Percentiles rank a stretch among this genome's conserved stretches.
Conservation (phyloP, 2,329 filamentous ascomycete species). For the Knoxdaviesia proteae region DNA sequence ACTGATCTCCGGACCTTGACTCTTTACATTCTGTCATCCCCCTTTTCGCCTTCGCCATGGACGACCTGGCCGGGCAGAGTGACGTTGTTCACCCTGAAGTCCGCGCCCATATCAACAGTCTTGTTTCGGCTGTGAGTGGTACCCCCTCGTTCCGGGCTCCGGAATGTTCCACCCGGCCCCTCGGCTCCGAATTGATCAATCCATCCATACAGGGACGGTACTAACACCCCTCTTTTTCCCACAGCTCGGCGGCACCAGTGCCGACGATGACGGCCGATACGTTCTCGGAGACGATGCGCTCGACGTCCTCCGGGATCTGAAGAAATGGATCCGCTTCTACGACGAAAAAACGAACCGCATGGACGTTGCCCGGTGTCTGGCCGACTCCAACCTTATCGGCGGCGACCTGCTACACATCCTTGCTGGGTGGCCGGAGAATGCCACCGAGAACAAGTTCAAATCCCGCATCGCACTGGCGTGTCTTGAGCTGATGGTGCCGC, state of each 20-base stretch:
- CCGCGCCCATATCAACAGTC: constrained; percentile 77
- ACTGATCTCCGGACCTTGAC: no score
- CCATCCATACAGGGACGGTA: constrained; percentile 2
- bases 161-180: background rate
- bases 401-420: constrained; percentile 83
- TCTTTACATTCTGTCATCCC: no score
- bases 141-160: background rate
- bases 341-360: constrained; percentile 85
- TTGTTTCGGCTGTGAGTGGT: constrained; percentile 67
- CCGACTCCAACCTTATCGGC: constrained; percentile 78
- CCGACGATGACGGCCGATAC: constrained; percentile 64
- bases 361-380: constrained; percentile 82
- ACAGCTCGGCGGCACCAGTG: constrained; percentile 67
- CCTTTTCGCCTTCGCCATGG: no score
- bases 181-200: constrained; percentile 2
- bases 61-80: constrained; percentile 15
- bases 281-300: constrained; percentile 82
- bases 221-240: constrained; percentile 4
- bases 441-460: constrained; percentile 52
- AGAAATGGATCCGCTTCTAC: constrained; percentile 86
- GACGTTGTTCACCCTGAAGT: constrained; percentile 77
- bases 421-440: constrained; percentile 56
- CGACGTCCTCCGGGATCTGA: constrained; percentile 78
- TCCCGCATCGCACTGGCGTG: constrained; percentile 66
- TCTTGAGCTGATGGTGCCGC: constrained; percentile 71